Base-by-base conservation (phyloP, 257 asterid species). In the Forsythia viridissima region DNA sequence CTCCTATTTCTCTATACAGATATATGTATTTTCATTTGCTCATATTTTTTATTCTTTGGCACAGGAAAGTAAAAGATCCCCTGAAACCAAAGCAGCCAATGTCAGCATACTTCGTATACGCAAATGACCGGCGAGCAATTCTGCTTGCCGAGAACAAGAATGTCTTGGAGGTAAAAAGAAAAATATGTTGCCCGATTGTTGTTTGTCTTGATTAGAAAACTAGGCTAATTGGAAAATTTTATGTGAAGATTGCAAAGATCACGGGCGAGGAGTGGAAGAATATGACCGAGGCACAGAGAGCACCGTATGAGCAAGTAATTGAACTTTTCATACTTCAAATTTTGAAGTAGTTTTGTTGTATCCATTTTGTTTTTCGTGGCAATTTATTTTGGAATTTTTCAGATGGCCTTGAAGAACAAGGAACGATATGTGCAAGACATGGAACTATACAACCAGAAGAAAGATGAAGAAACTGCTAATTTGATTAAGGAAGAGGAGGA, bases 201-300 rank as follows among this genome's bases (percentile, higher is more conserved):
- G 2, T n/a, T 3, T 63, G 15, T 63, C 16, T 37, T 44, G 42
- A 43, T 73, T 21, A 13, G 5, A 21, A 21, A 44, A 20, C 69
- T 72, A 38, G 11, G 73, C 59, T 80, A 18, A 16, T 68, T 13
- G 36, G 38, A 6, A 34, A 52, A 18, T 73, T 43, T 68, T 74
- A 5, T 24, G 51, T 2, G 18, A 77, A 91, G 98, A 83, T 83
- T 70, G 97, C 99, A 0, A 95, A 83, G 85, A 83, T 93, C 41
- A 82, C 92, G 0, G 98, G 97, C 16, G 98, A 93, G 83, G 97
- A 95, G 77, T 95, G 99, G 99, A 93, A 88, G 88, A 92, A 82
- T 88, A 89, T 95, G 98, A 70, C 91, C 0, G 93, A 91, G 55
- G 66, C 78, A 59, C 90, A 92, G 77, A 92, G 24, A n/a, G 88